Base-by-base conservation (phyloP, 768 basidiomycete species). In the Leccinellum rugosiceps region DNA sequence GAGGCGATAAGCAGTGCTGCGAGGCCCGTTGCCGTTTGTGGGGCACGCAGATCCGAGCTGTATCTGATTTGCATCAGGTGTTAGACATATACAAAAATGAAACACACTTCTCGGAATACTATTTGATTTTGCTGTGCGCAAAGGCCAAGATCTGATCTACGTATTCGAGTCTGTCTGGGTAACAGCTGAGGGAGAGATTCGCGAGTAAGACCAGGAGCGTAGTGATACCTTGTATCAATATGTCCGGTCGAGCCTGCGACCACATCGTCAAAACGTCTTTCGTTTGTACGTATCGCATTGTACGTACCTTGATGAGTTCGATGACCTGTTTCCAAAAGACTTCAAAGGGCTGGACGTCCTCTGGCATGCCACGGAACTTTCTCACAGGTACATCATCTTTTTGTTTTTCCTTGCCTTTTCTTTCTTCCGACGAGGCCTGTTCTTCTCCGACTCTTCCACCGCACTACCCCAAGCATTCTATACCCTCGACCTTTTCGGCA, bases 281-380 rank as follows among this genome's bases (percentile, higher is more conserved):
- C 26, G 34, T 44, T 14, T 8, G 15, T n/a, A 7, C 9, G 30
- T 30, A 25, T 54, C 7, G 4, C 25, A 4, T 14, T 47, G n/a
- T 7, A 68, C 82, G 23, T 63, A 92, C 94, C 84, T 95, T 97
- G 78, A 99, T 95, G 28, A 99, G 83, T 70, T 96, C 90, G 11
- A 98, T n/a, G 41, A 98, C 68, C 4, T 4, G 25, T 25, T 25
- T 25, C 25, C 25, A 25, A 25, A 2, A 25, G 25, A 25, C 25
- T 25, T 25, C 25, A 25, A 25, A 25, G 3, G 4, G 25, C 4
- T 89, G 92, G 25, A 97, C 97, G 62, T 98, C 83, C 70, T 94
- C 91, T 7, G 97, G 97, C 43, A 98, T 86, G 21, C 97, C 97
- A 71, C 97, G 79, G 77, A 97, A 98, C 73, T 95, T 97, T 65